Evolutionary conservation across 345 rosid genomes (phyloP).

Genomic region (Fremontodendron californicum): DNA sequence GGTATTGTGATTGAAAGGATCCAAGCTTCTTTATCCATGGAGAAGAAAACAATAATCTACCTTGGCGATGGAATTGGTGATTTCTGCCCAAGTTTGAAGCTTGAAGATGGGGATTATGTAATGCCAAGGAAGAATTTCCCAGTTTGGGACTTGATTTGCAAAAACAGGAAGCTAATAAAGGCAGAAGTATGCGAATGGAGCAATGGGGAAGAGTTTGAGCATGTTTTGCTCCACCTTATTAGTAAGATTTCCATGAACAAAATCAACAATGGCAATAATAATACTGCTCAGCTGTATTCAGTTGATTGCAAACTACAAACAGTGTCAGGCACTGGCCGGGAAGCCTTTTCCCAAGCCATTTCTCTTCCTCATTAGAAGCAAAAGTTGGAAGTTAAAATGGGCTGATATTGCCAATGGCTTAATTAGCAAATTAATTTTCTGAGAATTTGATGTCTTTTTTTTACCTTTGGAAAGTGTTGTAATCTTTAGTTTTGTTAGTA

Average conservation of each 20-base stretch:
- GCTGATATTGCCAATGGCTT: too few relatives aligned
- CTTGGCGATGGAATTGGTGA: constrained; percentile 83
- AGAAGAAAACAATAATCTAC: constrained; percentile 49
- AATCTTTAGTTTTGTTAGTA: too few relatives aligned
- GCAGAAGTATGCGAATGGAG: constrained; percentile 71
- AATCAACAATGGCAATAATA: neutral
- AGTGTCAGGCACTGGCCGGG: constrained; percentile 24
- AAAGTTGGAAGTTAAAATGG: too few relatives aligned
- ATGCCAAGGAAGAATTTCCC: too few relatives aligned
- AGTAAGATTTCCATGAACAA: constrained; percentile 14
- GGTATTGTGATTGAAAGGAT: too few relatives aligned
- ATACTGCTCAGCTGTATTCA: constrained; percentile 19
- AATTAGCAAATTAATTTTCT: too few relatives aligned
- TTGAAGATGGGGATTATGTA: constrained; percentile 39
- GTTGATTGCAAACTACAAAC: constrained; percentile 47
- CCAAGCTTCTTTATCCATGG: constrained; percentile 31
- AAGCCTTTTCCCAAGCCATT: too few relatives aligned
- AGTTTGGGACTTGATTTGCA: constrained; percentile 62
- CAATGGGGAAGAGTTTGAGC: constrained; percentile 64
- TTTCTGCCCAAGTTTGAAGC: constrained; percentile 74
- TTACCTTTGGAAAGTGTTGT: too few relatives aligned
- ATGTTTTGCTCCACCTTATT: too few relatives aligned
- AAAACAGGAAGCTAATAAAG: constrained; percentile 44
- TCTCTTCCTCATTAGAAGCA: constrained; percentile 32
- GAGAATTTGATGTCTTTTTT: too few relatives aligned